A percentile compares a stretch with the other conserved stretches of the same genome.
phyloP scores from a whole-genome alignment of 345 rosid species.

The Rhizophora mangle region DNA sequence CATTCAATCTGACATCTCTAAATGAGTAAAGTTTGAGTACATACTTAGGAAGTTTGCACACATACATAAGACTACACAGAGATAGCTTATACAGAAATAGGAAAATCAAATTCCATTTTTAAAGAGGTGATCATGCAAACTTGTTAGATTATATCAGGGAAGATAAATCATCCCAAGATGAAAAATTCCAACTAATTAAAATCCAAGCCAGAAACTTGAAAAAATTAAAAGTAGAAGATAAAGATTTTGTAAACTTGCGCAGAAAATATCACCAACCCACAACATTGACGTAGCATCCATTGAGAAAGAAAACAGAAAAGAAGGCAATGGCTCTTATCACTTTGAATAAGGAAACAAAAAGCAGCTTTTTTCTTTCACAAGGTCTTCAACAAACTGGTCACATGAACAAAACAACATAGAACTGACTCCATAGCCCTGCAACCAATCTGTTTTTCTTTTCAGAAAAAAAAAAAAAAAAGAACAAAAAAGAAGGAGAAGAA shows the following conservation, averaged over 20 bases:
- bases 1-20: neutral
- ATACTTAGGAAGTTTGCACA: neutral
- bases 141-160: neutral
- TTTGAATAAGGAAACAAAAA: too few species aligned
- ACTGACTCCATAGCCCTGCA: too few species aligned
- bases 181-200: neutral
- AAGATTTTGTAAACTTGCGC: constrained; percentile 22
- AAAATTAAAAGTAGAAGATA: neutral
- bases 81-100: neutral
- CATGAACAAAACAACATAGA: too few species aligned
- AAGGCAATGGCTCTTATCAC: too few species aligned
- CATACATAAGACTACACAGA: neutral
- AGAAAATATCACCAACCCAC: constrained; percentile 13
- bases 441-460: too few species aligned
- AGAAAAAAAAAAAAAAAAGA: neutral
- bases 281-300: constrained; percentile 1
- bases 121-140: constrained; percentile 8
- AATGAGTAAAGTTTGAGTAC: constrained; percentile 1
- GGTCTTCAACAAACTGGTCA: too few species aligned
- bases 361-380: too few species aligned
- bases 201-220: neutral
- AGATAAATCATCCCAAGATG: neutral
- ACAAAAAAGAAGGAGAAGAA: neutral
- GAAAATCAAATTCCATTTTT: neutral
- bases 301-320: too few species aligned